phyloP scores from a whole-genome alignment of 768 basidiomycete genomes.

The Tylopilus sp. region DNA sequence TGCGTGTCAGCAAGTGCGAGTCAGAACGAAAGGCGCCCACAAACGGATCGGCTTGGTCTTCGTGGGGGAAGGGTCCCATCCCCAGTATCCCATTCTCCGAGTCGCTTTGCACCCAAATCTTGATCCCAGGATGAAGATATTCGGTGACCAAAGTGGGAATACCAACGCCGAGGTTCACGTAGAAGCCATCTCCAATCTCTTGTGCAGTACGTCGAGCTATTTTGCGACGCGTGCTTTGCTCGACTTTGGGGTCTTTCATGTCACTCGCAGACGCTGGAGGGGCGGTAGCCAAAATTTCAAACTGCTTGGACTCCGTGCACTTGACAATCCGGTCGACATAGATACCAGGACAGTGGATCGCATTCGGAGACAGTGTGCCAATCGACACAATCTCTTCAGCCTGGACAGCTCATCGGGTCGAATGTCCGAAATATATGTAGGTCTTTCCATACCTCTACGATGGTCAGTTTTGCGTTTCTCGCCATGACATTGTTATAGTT shows the following conservation, averaged over 20 bases:
- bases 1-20: conserved; percentile 4
- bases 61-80: conserved; percentile 80
- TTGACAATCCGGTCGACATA: conserved; percentile 83
- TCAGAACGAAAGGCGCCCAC: conserved; percentile 24
- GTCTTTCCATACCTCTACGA: conserved; percentile 64
- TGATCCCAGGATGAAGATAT: conserved; percentile 61
- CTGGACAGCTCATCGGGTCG: conserved; percentile 33
- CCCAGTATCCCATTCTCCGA: conserved; percentile 84
- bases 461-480: conserved; percentile 80
- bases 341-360: conserved; percentile 76
- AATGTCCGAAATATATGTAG: conserved; percentile 1
- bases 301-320: conserved; percentile 67
- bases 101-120: conserved; percentile 84
- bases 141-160: conserved; percentile 86
- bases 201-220: conserved; percentile 83
- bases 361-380: no score
- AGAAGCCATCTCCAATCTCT: conserved; percentile 82
- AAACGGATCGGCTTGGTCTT: conserved; percentile 75
- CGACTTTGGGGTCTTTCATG: conserved; percentile 46
- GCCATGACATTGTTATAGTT: conserved; percentile 86
- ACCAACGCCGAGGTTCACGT: conserved; percentile 86
- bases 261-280: conserved; percentile 37
- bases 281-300: conserved; percentile 70
- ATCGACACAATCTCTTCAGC: conserved; percentile 89
- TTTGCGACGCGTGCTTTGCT: conserved; percentile 53